Evolutionary conservation across 257 asterid species (phyloP).

Genomic region (Solanum rostratum): DNA sequence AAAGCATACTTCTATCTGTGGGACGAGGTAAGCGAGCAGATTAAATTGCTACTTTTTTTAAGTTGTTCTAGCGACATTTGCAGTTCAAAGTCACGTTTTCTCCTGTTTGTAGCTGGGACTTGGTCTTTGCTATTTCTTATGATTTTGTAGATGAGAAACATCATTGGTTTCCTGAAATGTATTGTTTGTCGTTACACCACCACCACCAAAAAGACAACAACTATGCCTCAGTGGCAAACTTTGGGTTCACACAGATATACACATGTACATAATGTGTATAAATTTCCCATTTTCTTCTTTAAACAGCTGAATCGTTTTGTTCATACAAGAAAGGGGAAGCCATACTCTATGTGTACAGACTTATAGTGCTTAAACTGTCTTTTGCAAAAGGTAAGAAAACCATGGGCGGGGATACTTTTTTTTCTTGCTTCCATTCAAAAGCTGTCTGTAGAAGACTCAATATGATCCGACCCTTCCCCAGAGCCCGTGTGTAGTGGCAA

Average conservation of each 20-base stretch:
- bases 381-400: background rate
- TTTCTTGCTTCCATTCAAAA: background rate
- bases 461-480: background rate
- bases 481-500: background rate
- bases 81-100: background rate
- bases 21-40: constrained; percentile 81
- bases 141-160: background rate
- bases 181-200: background rate
- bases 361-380: background rate
- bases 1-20: constrained; percentile 97
- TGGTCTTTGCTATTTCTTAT: background rate
- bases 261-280: background rate
- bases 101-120: background rate
- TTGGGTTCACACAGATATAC: background rate
- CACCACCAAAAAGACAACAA: background rate
- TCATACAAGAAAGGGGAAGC: background rate
- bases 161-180: background rate
- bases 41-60: background rate
- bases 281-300: background rate
- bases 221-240: background rate
- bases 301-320: background rate
- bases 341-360: background rate
- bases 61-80: background rate
- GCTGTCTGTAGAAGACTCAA: background rate
- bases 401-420: background rate